Evolutionary conservation across 176 grass and related monocot species (phyloP).

Genomic region (Aegilops bicornis): DNA sequence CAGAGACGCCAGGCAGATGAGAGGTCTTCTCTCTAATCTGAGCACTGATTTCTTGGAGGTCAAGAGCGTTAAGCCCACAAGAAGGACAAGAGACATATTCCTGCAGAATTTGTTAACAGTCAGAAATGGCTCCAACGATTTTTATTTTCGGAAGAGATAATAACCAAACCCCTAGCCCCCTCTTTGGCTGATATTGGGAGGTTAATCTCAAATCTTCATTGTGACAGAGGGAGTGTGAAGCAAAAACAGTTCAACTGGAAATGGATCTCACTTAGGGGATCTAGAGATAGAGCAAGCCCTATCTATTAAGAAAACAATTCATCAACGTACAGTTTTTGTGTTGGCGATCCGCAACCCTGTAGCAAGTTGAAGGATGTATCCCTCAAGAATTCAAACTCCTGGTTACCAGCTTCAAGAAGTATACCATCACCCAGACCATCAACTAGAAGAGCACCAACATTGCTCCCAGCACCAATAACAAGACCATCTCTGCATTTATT

Average conservation of each 20-base stretch:
- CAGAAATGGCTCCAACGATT: slow-evolving; percentile 3
- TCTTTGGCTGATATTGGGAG: background rate
- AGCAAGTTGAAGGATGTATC: slow-evolving; percentile 97
- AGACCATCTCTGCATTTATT: slow-evolving; percentile 76
- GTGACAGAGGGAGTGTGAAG: background rate
- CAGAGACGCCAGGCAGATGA: slow-evolving; percentile 89
- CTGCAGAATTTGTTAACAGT: slow-evolving; percentile 34
- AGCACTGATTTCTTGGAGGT: slow-evolving; percentile 93
- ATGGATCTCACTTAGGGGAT: background rate
- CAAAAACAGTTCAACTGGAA: background rate
- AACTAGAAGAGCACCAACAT: slow-evolving; percentile 85
- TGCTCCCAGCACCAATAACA: slow-evolving; percentile 84
- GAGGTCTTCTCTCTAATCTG: slow-evolving; percentile 92
- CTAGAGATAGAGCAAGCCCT: background rate
- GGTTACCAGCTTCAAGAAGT: slow-evolving; percentile 74
- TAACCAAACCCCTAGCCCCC: background rate
- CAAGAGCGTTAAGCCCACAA: slow-evolving; percentile 91
- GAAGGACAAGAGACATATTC: slow-evolving; percentile 97
- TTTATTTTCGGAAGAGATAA: background rate
- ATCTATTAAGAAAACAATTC: background rate
- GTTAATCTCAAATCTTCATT: background rate
- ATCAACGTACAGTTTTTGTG: slow-evolving; percentile 88
- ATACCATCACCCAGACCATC: slow-evolving; percentile 95
- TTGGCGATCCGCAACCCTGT: slow-evolving; percentile 98
- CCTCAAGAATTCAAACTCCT: slow-evolving; percentile 89